These are phyloP conservation scores for Pseudopyricularia cyperi DNA, from an alignment of 2,329 filamentous ascomycete genomes.

Conservation along the genomic window DNA sequence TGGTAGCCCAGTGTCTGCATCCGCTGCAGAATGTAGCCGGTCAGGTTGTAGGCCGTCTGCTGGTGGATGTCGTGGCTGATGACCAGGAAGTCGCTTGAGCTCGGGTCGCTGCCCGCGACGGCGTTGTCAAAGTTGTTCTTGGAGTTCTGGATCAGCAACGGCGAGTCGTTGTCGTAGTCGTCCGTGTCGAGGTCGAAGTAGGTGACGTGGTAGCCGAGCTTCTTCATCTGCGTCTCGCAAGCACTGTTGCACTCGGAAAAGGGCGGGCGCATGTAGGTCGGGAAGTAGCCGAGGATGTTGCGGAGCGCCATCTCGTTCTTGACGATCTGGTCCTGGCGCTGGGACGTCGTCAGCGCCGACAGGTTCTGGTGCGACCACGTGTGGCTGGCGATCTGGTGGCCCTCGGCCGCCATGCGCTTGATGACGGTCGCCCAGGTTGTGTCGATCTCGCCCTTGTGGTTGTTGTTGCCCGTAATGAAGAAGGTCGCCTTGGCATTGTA, in stretches of 20 bases:
- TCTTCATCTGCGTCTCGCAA: slow-evolving; percentile 12
- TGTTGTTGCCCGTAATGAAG: slow-evolving; percentile 22
- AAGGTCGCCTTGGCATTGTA: slow-evolving; percentile 21
- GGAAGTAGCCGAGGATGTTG: slow-evolving; percentile 22
- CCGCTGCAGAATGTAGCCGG: slow-evolving; percentile 27
- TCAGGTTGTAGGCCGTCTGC: slow-evolving; percentile 28
- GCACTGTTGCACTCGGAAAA: slow-evolving; percentile 16
- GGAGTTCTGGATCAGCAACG: slow-evolving; percentile 3
- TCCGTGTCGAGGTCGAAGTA: slow-evolving; percentile 17
- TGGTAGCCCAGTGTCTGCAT: slow-evolving; percentile 23
- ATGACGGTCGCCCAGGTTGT: slow-evolving; percentile 21
- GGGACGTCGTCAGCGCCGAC: slow-evolving; percentile 11
- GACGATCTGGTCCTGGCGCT: slow-evolving; percentile 23
- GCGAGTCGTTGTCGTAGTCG: slow-evolving; percentile 11
- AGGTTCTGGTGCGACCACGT: slow-evolving; percentile 26
- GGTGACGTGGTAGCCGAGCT: slow-evolving; percentile 20
- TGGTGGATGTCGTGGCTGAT: slow-evolving; percentile 30
- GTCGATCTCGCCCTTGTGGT: slow-evolving; percentile 19
- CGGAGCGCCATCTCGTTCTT: slow-evolving; percentile 28
- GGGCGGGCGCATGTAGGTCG: slow-evolving; percentile 28
- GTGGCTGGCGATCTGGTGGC: slow-evolving; percentile 28
- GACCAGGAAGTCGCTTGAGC: slow-evolving; percentile 5
- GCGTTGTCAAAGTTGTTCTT: slow-evolving; percentile 5
- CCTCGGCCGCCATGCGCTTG: slow-evolving; percentile 20
- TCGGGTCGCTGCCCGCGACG: background rate